phyloP scores from a whole-genome alignment of 371 early-diverging fungal genomes.

The Saksenaea vasiformis region DNA sequence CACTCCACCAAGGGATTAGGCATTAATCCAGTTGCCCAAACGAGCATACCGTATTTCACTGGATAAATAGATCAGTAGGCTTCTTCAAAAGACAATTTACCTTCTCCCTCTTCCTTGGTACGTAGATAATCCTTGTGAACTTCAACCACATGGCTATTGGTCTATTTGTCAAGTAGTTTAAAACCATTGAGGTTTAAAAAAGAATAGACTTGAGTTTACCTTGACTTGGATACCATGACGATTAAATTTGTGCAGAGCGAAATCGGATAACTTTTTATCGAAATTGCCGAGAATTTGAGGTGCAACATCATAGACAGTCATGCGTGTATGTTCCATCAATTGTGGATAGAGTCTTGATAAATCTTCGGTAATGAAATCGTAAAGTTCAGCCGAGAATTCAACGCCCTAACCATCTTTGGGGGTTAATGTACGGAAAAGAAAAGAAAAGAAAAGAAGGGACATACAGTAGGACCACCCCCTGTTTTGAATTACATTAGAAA shows the following conservation, averaged over 20 bases:
- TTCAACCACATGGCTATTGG: constrained; percentile 43
- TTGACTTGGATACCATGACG: constrained; percentile 70
- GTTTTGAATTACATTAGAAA: background rate
- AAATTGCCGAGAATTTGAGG: constrained; percentile 72
- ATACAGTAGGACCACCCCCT: background rate
- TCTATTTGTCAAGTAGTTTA: constrained; percentile 3
- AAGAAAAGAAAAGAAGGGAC: background rate
- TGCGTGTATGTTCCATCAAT: constrained; percentile 59
- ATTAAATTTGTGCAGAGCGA: constrained; percentile 67
- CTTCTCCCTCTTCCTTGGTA: constrained; percentile 48
- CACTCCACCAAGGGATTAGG: constrained; percentile 36
- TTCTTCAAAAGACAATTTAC: constrained; percentile 14
- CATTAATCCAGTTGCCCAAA: constrained; percentile 56
- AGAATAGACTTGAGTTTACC: constrained; percentile 5
- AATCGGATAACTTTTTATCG: constrained; percentile 66
- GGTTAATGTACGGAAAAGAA: too few relatives aligned
- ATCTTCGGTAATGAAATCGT: constrained; percentile 81
- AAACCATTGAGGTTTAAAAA: background rate
- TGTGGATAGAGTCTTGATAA: constrained; percentile 64
- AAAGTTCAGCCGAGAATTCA: constrained; percentile 76
- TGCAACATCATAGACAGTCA: constrained; percentile 77
- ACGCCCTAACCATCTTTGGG: constrained; percentile 44
- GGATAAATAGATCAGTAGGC: constrained; percentile 5
- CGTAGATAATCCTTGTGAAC: constrained; percentile 47
- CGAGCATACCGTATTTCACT: constrained; percentile 43